Conservation (phyloP, 768 basidiomycete species). For the Galerina sulciceps region DNA sequence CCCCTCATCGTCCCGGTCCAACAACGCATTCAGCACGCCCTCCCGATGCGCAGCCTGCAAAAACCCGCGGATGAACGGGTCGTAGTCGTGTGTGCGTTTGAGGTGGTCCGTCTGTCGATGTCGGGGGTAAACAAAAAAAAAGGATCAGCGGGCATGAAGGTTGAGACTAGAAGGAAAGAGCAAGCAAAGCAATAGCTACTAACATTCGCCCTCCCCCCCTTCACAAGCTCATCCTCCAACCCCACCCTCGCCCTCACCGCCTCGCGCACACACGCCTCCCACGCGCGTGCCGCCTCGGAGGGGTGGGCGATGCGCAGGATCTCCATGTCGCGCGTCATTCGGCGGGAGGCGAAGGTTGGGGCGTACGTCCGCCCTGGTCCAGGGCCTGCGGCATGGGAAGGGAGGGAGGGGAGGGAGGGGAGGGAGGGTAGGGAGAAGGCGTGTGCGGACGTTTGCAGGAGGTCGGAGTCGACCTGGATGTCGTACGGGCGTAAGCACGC, state of each 20-base stretch:
- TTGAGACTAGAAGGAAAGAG: background rate
- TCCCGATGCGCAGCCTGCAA: conserved; percentile 41
- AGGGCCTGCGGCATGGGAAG: too few species aligned
- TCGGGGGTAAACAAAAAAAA: background rate
- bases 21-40: conserved; percentile 47
- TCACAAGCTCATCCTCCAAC: conserved; percentile 54
- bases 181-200: conserved; percentile 21
- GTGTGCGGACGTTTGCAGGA: conserved; percentile 31
- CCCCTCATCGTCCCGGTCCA: conserved; percentile 41
- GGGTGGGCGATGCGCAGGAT: conserved; percentile 47
- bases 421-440: conserved; percentile 22
- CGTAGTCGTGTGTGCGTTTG: conserved; percentile 66
- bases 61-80: conserved; percentile 57
- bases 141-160: too few species aligned
- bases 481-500: background rate
- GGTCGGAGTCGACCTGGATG: conserved; percentile 42
- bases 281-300: conserved; percentile 39
- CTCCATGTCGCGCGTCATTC: conserved; percentile 44
- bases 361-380: conserved; percentile 40
- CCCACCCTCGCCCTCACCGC: conserved; percentile 43
- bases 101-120: conserved; percentile 49
- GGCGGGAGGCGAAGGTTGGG: conserved; percentile 47
- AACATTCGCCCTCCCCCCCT: conserved; percentile 48
- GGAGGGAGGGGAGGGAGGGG: conserved; percentile 1
- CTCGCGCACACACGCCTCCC: conserved; percentile 50